Conservation (phyloP, 768 basidiomycete species). For the Boletus eberwhitei region DNA sequence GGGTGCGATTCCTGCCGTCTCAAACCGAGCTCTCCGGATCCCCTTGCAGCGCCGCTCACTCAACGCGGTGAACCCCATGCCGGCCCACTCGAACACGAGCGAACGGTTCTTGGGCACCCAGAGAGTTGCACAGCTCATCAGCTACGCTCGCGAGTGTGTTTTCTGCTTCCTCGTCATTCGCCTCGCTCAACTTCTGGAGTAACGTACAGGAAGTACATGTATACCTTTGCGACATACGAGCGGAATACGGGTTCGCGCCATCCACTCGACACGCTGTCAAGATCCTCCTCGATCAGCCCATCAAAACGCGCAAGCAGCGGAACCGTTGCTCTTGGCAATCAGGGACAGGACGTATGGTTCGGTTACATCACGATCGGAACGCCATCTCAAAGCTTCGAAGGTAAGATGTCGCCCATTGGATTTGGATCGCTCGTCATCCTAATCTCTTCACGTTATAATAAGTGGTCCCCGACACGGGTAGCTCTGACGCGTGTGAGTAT, state of each 20-base stretch:
- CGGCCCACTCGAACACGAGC: background rate
- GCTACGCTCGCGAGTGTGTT: constrained; percentile 6
- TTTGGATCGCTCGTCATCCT: background rate
- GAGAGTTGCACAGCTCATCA: background rate
- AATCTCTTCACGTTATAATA: background rate
- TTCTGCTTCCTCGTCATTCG: background rate
- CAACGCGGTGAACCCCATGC: background rate
- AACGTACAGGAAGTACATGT: constrained; percentile 36
- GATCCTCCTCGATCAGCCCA: background rate
- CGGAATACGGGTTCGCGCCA: constrained; percentile 41
- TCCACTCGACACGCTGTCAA: constrained; percentile 16
- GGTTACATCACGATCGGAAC: constrained; percentile 45
- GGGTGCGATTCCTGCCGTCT: constrained; percentile 8
- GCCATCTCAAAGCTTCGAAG: constrained; percentile 38
- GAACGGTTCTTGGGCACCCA: background rate
- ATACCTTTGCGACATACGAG: constrained; percentile 40
- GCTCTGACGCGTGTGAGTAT: constrained; percentile 37
- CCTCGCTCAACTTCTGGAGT: background rate
- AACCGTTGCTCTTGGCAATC: constrained; percentile 27
- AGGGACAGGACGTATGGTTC: constrained; percentile 35
- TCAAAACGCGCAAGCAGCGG: constrained; percentile 18
- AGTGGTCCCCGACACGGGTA: constrained; percentile 52
- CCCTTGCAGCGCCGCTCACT: constrained; percentile 7
- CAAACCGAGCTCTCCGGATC: constrained; percentile 1
- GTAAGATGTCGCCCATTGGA: constrained; percentile 16